Conservation (phyloP, 441 rosid species). For the Breynia disticha region DNA sequence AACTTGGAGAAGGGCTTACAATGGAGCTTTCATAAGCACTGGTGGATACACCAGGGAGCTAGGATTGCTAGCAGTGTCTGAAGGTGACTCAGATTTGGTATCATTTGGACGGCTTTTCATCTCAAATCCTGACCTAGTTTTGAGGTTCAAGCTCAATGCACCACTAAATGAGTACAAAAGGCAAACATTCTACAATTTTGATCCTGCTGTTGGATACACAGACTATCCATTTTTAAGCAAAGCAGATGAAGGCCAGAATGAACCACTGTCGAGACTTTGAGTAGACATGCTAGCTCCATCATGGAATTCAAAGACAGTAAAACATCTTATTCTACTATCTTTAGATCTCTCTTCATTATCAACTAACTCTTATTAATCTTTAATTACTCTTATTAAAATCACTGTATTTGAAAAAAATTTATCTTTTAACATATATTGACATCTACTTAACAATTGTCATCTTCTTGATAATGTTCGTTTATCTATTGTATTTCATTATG, state of each 20-base stretch:
- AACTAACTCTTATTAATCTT: no score
- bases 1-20: conserved; percentile 42
- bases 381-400: no score
- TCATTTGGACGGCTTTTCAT: conserved; percentile 70
- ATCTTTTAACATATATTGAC: no score
- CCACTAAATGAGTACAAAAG: conserved; percentile 57
- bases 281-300: no score
- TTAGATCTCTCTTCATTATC: no score
- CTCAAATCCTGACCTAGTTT: conserved; percentile 79
- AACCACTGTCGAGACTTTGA: conserved; percentile 46
- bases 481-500: no score
- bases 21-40: conserved; percentile 68
- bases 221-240: conserved; percentile 59
- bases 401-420: no score
- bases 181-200: conserved; percentile 71
- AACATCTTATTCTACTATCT: no score
- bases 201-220: conserved; percentile 73
- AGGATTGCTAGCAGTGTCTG: conserved; percentile 54
- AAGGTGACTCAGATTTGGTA: conserved; percentile 75
- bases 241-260: conserved; percentile 6
- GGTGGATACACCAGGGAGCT: conserved; percentile 75
- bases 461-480: no score
- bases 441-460: no score
- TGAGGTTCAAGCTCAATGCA: conserved; percentile 46
- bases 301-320: no score